Percentiles rank a stretch among this genome's conserved stretches.
Conservation (phyloP, 2,329 filamentous ascomycete species). For the Diaporthe velutina region DNA sequence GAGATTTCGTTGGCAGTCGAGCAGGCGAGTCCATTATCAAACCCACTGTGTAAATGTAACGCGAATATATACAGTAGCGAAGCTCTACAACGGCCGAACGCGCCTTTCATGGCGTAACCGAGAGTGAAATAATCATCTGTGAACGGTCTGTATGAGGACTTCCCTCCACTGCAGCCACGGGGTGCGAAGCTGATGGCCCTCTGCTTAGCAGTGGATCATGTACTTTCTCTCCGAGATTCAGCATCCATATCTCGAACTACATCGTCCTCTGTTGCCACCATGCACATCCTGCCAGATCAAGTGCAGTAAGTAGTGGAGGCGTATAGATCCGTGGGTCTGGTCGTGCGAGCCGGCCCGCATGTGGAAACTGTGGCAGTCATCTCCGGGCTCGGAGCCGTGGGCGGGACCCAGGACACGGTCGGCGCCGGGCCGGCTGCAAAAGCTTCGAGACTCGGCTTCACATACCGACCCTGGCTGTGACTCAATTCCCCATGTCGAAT, state of each 20-base stretch:
- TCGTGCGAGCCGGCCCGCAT: slow-evolving; percentile 14
- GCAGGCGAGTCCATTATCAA: not conserved
- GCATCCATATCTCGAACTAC: not conserved
- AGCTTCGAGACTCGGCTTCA: not conserved
- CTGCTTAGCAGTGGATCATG: not conserved
- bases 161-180: not conserved
- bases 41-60: not conserved
- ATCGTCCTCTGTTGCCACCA: not conserved
- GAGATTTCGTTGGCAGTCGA: not conserved
- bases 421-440: slow-evolving; percentile 25
- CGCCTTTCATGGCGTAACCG: not conserved
- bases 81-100: not conserved
- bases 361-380: slow-evolving; percentile 18
- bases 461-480: not conserved
- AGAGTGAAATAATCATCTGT: too few species aligned
- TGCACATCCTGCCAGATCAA: not conserved
- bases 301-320: not conserved
- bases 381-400: slow-evolving; percentile 39
- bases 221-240: not conserved
- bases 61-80: not conserved
- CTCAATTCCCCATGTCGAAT: slow-evolving; percentile 28
- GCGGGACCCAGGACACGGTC: not conserved
- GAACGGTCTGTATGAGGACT: not conserved
- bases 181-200: not conserved
- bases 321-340: not conserved